phyloP scores from a whole-genome alignment of 129 eudicot genomes.

The Pittosporum tobira region DNA sequence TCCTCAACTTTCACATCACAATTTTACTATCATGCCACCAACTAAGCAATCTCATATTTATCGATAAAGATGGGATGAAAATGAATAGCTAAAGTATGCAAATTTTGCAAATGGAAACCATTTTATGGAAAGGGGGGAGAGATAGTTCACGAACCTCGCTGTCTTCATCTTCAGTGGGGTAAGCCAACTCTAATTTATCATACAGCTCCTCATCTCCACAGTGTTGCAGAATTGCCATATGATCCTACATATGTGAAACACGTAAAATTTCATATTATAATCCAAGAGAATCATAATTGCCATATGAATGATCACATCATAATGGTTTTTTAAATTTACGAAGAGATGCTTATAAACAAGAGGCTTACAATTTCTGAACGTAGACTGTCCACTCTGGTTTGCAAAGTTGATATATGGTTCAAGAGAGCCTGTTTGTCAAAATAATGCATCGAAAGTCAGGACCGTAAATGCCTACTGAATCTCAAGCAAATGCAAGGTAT shows the following conservation, averaged over 20 bases:
- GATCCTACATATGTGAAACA: constrained; percentile 47
- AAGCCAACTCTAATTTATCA: constrained; percentile 54
- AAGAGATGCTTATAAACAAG: not conserved
- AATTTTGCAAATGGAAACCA: too few species aligned
- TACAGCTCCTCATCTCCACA: constrained; percentile 51
- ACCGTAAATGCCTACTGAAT: not conserved
- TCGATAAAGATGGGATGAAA: too few species aligned
- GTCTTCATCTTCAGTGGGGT: constrained; percentile 74
- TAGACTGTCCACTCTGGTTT: constrained; percentile 50
- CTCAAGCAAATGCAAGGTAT: not conserved
- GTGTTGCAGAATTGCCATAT: constrained; percentile 47
- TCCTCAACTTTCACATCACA: too few species aligned
- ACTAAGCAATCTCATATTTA: too few species aligned
- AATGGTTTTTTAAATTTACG: constrained; percentile 1
- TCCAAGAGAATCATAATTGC: not conserved
- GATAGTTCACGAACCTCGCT: constrained; percentile 45
- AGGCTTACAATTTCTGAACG: constrained; percentile 71
- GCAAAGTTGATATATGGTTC: constrained; percentile 56
- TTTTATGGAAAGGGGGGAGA: too few species aligned
- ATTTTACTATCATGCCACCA: too few species aligned
- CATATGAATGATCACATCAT: not conserved
- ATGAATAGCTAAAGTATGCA: too few species aligned
- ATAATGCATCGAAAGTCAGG: constrained; percentile 9
- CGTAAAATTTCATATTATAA: not conserved
- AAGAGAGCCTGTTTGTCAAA: constrained; percentile 60